A percentile compares a stretch with the other conserved stretches of the same genome.
These are phyloP conservation scores for Xylariaceae sp. DNA, from an alignment of 2,329 filamentous ascomycete species.

Conservation along the genomic window DNA sequence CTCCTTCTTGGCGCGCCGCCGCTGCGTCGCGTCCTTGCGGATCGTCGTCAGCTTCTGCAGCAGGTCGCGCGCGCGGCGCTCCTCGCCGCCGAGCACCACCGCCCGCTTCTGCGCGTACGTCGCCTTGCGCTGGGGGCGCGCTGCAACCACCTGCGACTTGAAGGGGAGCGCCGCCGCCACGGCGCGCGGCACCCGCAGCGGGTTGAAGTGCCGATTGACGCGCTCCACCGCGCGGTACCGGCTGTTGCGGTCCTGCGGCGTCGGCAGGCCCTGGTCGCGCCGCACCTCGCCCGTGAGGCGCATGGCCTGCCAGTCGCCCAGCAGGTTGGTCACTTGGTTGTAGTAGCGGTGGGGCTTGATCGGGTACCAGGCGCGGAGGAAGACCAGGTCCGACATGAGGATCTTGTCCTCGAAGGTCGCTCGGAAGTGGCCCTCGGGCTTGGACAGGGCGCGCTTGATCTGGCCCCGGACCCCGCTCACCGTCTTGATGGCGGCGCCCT, in stretches of 20 bases:
- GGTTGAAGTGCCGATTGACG: conserved; percentile 67
- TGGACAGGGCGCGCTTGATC: conserved; percentile 90
- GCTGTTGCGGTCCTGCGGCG: conserved; percentile 75
- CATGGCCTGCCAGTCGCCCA: conserved; percentile 85
- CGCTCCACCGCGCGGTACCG: conserved; percentile 69
- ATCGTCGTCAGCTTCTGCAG: conserved; percentile 91
- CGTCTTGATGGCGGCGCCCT: conserved; percentile 90
- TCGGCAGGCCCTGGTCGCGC: conserved; percentile 63
- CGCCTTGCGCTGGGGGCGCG: conserved; percentile 68
- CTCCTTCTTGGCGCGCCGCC: conserved; percentile 78
- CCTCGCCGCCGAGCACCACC: conserved; percentile 77
- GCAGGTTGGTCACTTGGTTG: conserved; percentile 88
- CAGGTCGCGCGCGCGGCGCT: conserved; percentile 79
- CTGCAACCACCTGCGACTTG: conserved; percentile 81
- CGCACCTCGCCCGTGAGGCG: conserved; percentile 89
- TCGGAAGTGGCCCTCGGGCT: conserved; percentile 91
- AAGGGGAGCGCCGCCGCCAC: conserved; percentile 81
- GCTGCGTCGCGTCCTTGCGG: conserved; percentile 82
- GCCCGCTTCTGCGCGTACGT: conserved; percentile 96
- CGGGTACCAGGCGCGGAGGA: conserved; percentile 93
- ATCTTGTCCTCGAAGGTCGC: conserved; percentile 99
- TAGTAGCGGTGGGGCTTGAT: conserved; percentile 94
- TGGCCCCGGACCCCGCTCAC: conserved; percentile 93
- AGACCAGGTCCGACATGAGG: conserved; percentile 91
- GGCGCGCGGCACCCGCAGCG: conserved; percentile 67